Evolutionary conservation across 495 filamentous ascomycete genomes (phyloP).

Genomic region (Hypoxylon perforatum): DNA sequence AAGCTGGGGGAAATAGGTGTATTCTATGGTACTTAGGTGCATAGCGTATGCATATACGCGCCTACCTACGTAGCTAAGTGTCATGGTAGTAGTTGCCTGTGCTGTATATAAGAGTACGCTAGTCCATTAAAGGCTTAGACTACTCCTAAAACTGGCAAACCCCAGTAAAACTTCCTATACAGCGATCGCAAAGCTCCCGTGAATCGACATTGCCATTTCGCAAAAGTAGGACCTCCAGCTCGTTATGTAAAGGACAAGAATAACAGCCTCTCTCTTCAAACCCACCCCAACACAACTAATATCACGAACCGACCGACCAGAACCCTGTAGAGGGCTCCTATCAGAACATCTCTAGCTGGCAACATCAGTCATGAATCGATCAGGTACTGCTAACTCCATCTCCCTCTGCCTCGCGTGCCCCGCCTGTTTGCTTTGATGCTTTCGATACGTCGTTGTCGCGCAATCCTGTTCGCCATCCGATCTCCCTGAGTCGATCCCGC

Average conservation of each 20-base stretch:
- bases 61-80: too few relatives aligned
- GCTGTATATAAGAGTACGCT: slow-evolving; percentile 6
- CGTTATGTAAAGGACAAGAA: too few relatives aligned
- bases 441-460: slow-evolving; percentile 36
- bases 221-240: slow-evolving; percentile 23
- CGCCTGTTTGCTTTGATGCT: slow-evolving; percentile 43
- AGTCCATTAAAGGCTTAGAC: slow-evolving; percentile 6
- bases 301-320: slow-evolving; percentile 23
- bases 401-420: slow-evolving; percentile 47
- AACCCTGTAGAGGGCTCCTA: slow-evolving; percentile 10
- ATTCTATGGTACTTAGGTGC: too few relatives aligned
- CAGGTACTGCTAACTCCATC: slow-evolving; percentile 61
- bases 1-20: too few relatives aligned
- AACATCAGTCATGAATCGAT: slow-evolving; percentile 64
- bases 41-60: too few relatives aligned
- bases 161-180: slow-evolving; percentile 39
- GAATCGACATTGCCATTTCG: slow-evolving; percentile 32
- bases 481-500: slow-evolving; percentile 6
- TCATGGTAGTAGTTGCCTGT: slow-evolving; percentile 12
- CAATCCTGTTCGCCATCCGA: slow-evolving; percentile 1
- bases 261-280: too few relatives aligned
- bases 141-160: slow-evolving; percentile 15
- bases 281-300: background rate
- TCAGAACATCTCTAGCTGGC: slow-evolving; percentile 20
- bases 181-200: slow-evolving; percentile 40